Percentiles rank a stretch among this genome's conserved stretches.
These are phyloP conservation scores for Yamadazyma friedrichii DNA, from an alignment of 1,139 yeast genomes.

Conservation along the genomic window DNA sequence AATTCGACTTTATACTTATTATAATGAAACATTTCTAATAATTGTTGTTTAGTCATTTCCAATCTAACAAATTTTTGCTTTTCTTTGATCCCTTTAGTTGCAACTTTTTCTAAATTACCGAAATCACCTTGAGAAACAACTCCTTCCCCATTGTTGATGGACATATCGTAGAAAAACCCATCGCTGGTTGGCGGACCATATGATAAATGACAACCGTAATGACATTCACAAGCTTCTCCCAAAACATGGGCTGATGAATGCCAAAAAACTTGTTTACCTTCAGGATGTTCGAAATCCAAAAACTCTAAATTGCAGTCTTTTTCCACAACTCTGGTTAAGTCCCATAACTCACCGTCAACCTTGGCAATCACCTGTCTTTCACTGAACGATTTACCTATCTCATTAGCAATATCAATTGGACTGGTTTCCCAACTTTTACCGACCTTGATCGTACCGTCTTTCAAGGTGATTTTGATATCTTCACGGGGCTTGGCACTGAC, in stretches of 20 bases:
- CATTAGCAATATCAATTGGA: slow-evolving; percentile 82
- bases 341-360: slow-evolving; percentile 92
- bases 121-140: slow-evolving; percentile 84
- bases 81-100: slow-evolving; percentile 90
- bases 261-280: slow-evolving; percentile 97
- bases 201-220: slow-evolving; percentile 85
- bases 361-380: slow-evolving; percentile 91
- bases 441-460: slow-evolving; percentile 77
- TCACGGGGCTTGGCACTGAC: slow-evolving; percentile 57
- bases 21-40: slow-evolving; percentile 90
- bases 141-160: slow-evolving; percentile 72
- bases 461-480: slow-evolving; percentile 76
- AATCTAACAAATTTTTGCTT: slow-evolving; percentile 95
- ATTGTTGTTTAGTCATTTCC: slow-evolving; percentile 86
- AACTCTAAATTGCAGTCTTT: slow-evolving; percentile 68
- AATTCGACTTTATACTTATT: slow-evolving; percentile 93
- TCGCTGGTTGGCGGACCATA: slow-evolving; percentile 97
- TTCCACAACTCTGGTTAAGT: slow-evolving; percentile 91
- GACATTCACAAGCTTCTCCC: slow-evolving; percentile 98
- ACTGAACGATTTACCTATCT: slow-evolving; percentile 75
- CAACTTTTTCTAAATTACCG: slow-evolving; percentile 78
- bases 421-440: slow-evolving; percentile 89
- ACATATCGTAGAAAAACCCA: slow-evolving; percentile 97
- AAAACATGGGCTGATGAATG: slow-evolving; percentile 98
- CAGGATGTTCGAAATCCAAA: slow-evolving; percentile 66